Conservation (phyloP, 257 asterid genomes). For the Solanum tarapatanum region DNA sequence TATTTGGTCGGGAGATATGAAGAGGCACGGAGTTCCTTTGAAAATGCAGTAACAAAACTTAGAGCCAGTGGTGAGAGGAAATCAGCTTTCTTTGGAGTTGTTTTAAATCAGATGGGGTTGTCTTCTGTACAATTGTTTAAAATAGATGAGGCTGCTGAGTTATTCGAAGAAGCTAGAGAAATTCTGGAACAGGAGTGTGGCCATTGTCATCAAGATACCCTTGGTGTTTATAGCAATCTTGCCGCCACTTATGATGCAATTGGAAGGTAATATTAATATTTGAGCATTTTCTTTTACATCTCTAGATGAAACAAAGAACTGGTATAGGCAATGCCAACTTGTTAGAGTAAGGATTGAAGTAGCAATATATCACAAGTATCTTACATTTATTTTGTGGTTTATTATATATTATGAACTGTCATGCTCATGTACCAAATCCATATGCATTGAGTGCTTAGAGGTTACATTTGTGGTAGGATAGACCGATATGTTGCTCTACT, state of each 20-base stretch:
- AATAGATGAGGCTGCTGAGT: constrained; percentile 94
- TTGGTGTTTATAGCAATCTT: background rate
- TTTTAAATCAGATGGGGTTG: background rate
- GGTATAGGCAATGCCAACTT: background rate
- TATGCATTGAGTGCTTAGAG: background rate
- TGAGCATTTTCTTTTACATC: background rate
- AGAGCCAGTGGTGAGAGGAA: constrained; percentile 90
- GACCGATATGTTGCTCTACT: background rate
- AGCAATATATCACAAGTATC: background rate
- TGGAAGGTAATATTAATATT: background rate
- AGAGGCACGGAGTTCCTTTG: constrained; percentile 70
- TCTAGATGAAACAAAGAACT: background rate
- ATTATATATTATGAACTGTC: too few relatives aligned
- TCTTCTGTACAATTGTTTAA: constrained; percentile 73
- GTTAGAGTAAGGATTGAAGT: background rate
- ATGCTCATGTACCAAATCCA: background rate
- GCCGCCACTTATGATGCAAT: background rate
- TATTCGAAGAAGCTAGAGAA: constrained; percentile 96
- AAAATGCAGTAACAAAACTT: constrained; percentile 68
- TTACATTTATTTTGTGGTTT: background rate
- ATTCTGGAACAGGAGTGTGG: constrained; percentile 88
- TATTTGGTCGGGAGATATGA: constrained; percentile 82
- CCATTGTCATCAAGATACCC: constrained; percentile 2
- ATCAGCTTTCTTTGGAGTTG: constrained; percentile 44
- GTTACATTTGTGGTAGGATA: background rate